phyloP scores from a whole-genome alignment of 2,329 filamentous ascomycete species.

The Bipolaris victoriae region DNA sequence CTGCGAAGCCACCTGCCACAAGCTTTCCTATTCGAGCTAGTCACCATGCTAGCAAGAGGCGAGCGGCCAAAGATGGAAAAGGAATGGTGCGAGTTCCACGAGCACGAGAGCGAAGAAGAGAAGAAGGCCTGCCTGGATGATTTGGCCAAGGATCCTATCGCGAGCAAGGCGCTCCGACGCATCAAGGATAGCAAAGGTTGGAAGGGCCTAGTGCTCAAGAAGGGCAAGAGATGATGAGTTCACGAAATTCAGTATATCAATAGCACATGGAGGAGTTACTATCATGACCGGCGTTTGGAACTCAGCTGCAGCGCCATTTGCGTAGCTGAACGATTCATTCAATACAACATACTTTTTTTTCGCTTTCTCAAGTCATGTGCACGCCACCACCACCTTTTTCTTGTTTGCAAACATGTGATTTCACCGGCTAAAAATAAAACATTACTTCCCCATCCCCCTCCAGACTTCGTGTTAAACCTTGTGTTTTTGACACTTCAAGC shows the following conservation, averaged over 20 bases:
- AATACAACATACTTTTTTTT: not conserved
- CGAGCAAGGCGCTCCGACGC: slow-evolving; percentile 39
- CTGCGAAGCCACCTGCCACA: slow-evolving; percentile 44
- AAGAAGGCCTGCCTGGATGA: slow-evolving; percentile 44
- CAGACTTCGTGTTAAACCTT: not conserved
- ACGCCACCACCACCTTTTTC: not conserved
- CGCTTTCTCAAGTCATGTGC: not conserved
- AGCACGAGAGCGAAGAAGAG: slow-evolving; percentile 43
- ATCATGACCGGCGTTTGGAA: slow-evolving; percentile 2
- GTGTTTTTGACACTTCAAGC: not conserved
- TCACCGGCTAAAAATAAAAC: not conserved
- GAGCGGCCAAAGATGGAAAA: slow-evolving; percentile 46
- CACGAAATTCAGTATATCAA: not conserved
- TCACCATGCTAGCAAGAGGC: slow-evolving; percentile 40
- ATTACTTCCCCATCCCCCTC: not conserved
- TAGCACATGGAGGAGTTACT: not conserved
- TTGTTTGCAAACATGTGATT: not conserved
- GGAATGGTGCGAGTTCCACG: slow-evolving; percentile 48
- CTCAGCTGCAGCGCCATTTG: not conserved
- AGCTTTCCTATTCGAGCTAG: slow-evolving; percentile 44
- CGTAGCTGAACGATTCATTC: not conserved
- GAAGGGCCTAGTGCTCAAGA: slow-evolving; percentile 47
- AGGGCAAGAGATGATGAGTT: slow-evolving; percentile 38
- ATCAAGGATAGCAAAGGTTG: slow-evolving; percentile 46
- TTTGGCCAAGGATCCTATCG: slow-evolving; percentile 38